Conservation (phyloP, 2,329 filamentous ascomycete genomes). For the Chaetothyriales sp. region DNA sequence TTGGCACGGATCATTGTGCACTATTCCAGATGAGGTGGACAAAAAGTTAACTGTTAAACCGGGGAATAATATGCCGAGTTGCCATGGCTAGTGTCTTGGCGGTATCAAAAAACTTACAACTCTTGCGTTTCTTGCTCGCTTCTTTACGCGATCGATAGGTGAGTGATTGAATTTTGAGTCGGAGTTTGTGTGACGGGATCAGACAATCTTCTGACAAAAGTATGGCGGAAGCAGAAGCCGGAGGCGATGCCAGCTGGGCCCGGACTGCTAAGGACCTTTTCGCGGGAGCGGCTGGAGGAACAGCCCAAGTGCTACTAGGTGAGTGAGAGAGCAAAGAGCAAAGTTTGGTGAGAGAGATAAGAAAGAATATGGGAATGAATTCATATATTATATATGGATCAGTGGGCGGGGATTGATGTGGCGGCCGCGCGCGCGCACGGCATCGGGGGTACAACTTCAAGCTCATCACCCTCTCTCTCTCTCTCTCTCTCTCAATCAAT, state of each 20-base stretch:
- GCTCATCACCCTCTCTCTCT: no score
- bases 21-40: no score
- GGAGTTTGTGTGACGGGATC: not conserved
- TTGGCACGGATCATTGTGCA: no score
- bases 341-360: not conserved
- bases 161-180: not conserved
- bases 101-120: not conserved
- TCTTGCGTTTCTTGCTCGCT: not conserved
- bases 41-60: no score
- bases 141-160: not conserved
- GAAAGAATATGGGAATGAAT: not conserved
- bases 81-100: not conserved
- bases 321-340: slow-evolving; percentile 33
- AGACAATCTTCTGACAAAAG: not conserved
- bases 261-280: slow-evolving; percentile 78
- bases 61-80: no score
- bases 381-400: not conserved
- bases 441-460: not conserved
- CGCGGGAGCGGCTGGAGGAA: slow-evolving; percentile 75
- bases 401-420: not conserved
- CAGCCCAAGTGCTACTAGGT: slow-evolving; percentile 91
- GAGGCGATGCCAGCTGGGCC: slow-evolving; percentile 28
- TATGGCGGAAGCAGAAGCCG: slow-evolving; percentile 10
- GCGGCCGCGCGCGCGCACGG: no score
- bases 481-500: no score